Conservation (phyloP, 2,329 filamentous ascomycete genomes). For the Colletotrichum salicis region DNA sequence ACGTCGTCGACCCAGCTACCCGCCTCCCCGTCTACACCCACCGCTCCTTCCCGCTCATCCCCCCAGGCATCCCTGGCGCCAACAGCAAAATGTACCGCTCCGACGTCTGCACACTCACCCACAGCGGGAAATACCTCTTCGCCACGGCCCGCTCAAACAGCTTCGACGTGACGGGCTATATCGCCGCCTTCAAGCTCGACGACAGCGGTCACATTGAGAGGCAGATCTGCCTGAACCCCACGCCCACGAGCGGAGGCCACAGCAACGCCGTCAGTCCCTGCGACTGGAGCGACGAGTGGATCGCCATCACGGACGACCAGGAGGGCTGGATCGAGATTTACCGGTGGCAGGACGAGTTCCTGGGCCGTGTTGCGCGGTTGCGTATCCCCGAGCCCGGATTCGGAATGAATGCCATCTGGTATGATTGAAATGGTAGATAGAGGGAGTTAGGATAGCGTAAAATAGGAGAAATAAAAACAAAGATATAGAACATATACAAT, state of each 20-base stretch:
- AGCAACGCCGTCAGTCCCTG: constrained; percentile 89
- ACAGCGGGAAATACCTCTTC: constrained; percentile 80
- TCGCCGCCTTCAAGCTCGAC: constrained; percentile 80
- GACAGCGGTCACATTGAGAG: constrained; percentile 77
- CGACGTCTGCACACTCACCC: constrained; percentile 81
- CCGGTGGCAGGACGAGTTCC: constrained; percentile 83
- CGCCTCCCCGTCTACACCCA: constrained; percentile 83
- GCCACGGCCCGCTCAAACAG: constrained; percentile 85
- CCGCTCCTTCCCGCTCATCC: constrained; percentile 81
- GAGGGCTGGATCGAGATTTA: constrained; percentile 90
- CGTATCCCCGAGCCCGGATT: constrained; percentile 89
- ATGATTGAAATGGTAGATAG: constrained; percentile 60
- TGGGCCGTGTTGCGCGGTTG: constrained; percentile 80
- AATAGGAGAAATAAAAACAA: neutral
- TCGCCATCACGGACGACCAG: constrained; percentile 91
- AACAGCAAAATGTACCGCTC: constrained; percentile 77
- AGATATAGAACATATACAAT: neutral
- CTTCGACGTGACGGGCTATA: constrained; percentile 81
- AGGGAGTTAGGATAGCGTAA: neutral
- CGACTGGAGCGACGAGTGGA: constrained; percentile 86
- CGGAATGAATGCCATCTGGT: constrained; percentile 97
- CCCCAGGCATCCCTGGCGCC: constrained; percentile 69
- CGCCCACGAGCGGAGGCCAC: constrained; percentile 87
- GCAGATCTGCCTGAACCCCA: constrained; percentile 85
- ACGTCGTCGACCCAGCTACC: constrained; percentile 79